phyloP scores from a whole-genome alignment of 2,329 filamentous ascomycete species.

The Diaporthe citrichinensis region DNA sequence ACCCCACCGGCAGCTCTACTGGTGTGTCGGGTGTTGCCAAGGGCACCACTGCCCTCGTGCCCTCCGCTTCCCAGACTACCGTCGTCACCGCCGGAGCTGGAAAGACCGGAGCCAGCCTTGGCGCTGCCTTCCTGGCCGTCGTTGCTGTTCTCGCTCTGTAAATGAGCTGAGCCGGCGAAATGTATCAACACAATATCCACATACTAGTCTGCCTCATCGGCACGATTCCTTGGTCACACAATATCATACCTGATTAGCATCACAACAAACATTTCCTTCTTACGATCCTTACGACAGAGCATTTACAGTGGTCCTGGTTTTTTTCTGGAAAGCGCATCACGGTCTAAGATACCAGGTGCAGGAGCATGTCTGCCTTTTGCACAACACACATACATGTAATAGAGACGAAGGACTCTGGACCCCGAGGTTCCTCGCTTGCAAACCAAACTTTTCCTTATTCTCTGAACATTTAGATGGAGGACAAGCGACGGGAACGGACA shows the following conservation, averaged over 20 bases:
- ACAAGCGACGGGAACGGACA: slow-evolving; percentile 15
- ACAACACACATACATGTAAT: slow-evolving; percentile 39
- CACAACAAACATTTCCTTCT: slow-evolving; percentile 60
- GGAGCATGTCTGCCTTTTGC: slow-evolving; percentile 34
- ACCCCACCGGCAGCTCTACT: slow-evolving; percentile 44
- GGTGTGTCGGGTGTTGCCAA: slow-evolving; percentile 46
- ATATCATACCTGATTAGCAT: slow-evolving; percentile 30
- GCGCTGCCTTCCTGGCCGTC: slow-evolving; percentile 60
- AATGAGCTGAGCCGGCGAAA: slow-evolving; percentile 46
- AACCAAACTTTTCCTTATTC: slow-evolving; percentile 20
- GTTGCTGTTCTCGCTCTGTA: slow-evolving; percentile 62
- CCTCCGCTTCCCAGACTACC: slow-evolving; percentile 49
- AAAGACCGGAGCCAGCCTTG: slow-evolving; percentile 58
- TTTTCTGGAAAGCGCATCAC: slow-evolving; percentile 40
- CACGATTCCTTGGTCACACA: slow-evolving; percentile 31
- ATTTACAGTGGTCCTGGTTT: slow-evolving; percentile 47
- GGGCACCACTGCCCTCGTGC: slow-evolving; percentile 53
- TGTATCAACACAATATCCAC: slow-evolving; percentile 27
- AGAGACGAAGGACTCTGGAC: slow-evolving; percentile 30
- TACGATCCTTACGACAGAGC: slow-evolving; percentile 70
- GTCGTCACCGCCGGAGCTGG: slow-evolving; percentile 51
- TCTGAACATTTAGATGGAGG: slow-evolving; percentile 19
- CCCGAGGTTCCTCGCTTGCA: slow-evolving; percentile 29
- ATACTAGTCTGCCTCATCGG: slow-evolving; percentile 24
- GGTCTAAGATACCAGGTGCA: slow-evolving; percentile 33